phyloP scores from a whole-genome alignment of 2,329 filamentous ascomycete genomes.

The Aspergillus chevalieri region DNA sequence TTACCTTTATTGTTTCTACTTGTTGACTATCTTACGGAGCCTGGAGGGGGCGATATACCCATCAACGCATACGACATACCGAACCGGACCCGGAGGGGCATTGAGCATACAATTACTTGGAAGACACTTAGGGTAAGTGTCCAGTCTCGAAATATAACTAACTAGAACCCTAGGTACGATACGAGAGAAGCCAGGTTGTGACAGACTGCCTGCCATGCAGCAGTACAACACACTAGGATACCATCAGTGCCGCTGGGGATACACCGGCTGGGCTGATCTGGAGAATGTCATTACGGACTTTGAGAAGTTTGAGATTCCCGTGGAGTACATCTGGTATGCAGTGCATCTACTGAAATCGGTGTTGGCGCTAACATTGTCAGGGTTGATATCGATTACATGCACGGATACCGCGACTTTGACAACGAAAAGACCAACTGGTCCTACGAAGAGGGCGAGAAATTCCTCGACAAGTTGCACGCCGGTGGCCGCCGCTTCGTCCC shows the following conservation, averaged over 20 bases:
- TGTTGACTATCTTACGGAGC: too few species aligned
- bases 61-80: too few species aligned
- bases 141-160: too few species aligned
- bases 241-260: conserved; percentile 81
- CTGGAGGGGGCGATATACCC: too few species aligned
- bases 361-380: conserved; percentile 7
- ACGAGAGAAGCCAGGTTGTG: too few species aligned
- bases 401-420: conserved; percentile 54
- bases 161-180: too few species aligned
- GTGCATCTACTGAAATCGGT: background rate
- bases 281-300: conserved; percentile 53
- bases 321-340: conserved; percentile 45
- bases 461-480: conserved; percentile 49
- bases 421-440: conserved; percentile 50
- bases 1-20: too few species aligned
- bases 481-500: conserved; percentile 55
- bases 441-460: conserved; percentile 44
- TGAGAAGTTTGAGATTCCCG: conserved; percentile 50
- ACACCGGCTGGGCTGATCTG: conserved; percentile 64
- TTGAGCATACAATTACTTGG: too few species aligned
- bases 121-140: too few species aligned
- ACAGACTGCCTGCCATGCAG: conserved; percentile 65
- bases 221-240: conserved; percentile 77
- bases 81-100: background rate
- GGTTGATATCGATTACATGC: conserved; percentile 53